Conservation (phyloP, 176 grass and related monocot genomes). For the Panicum miliaceum region DNA sequence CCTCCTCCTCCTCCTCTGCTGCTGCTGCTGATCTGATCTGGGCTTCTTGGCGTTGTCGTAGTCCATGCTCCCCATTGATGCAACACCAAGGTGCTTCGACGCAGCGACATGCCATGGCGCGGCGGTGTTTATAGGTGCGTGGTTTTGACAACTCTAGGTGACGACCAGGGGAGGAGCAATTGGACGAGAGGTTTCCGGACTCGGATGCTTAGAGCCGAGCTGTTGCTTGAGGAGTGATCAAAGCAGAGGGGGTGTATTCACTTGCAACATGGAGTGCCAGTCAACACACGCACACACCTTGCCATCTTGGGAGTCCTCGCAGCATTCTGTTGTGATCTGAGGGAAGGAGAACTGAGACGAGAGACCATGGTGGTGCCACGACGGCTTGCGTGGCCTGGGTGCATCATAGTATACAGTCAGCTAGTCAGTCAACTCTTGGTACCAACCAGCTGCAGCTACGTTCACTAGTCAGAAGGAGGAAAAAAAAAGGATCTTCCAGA, state of each 20-base stretch:
- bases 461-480: too few relatives aligned
- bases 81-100: neutral
- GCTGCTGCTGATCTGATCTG: neutral
- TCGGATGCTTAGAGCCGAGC: neutral
- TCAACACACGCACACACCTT: neutral
- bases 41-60: slow-evolving; percentile 48
- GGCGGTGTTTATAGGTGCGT: neutral
- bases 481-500: too few relatives aligned
- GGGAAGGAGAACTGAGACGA: neutral
- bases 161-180: neutral
- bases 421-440: too few relatives aligned
- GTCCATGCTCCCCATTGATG: slow-evolving; percentile 64
- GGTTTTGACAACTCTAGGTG: neutral
- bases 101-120: neutral
- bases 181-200: neutral
- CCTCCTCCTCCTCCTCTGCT: neutral
- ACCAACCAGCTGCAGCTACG: too few relatives aligned
- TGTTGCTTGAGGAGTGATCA: neutral
- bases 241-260: neutral
- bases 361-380: neutral
- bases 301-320: neutral
- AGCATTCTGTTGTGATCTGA: neutral
- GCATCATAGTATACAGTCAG: neutral
- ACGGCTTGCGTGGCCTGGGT: neutral
- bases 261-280: neutral